Conservation (phyloP, 169 alveolate genomes). For the Eimeria maxima region DNA sequence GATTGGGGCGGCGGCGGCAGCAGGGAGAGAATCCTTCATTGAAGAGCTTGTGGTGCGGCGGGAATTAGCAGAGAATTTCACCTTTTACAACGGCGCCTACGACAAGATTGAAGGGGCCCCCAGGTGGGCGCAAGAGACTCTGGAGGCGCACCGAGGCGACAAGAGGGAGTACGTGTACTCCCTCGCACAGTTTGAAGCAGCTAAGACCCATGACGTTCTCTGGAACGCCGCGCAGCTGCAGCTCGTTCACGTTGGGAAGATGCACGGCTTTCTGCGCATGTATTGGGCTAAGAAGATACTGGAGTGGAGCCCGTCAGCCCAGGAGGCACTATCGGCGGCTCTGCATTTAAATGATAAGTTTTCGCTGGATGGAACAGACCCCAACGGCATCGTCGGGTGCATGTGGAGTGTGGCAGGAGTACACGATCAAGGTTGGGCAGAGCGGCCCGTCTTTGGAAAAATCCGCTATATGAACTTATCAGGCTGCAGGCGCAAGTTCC, state of each 20-base stretch:
- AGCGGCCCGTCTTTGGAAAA: slow-evolving; percentile 89
- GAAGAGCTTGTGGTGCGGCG: slow-evolving; percentile 85
- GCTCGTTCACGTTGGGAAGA: slow-evolving; percentile 88
- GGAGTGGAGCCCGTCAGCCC: slow-evolving; percentile 90
- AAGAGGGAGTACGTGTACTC: slow-evolving; percentile 85
- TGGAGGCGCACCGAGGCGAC: slow-evolving; percentile 87
- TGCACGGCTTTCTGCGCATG: slow-evolving; percentile 91
- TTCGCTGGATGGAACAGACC: slow-evolving; percentile 85
- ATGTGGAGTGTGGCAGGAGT: slow-evolving; percentile 91
- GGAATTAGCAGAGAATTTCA: slow-evolving; percentile 89
- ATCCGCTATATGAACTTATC: slow-evolving; percentile 89
- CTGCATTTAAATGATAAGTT: slow-evolving; percentile 88
- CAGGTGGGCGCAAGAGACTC: slow-evolving; percentile 90
- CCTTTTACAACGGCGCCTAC: slow-evolving; percentile 87
- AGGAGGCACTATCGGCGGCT: slow-evolving; percentile 87
- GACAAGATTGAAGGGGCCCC: slow-evolving; percentile 89
- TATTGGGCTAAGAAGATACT: slow-evolving; percentile 90
- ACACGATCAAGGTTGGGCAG: slow-evolving; percentile 90
- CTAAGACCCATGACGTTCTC: slow-evolving; percentile 89
- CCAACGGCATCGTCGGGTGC: slow-evolving; percentile 89
- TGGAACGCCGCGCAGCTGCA: slow-evolving; percentile 92
- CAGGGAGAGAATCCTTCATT: slow-evolving; percentile 63
- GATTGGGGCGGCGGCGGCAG: slow-evolving; percentile 13
- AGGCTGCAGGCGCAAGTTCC: slow-evolving; percentile 89
- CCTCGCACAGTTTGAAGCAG: slow-evolving; percentile 86